Conservation (phyloP, 345 rosid genomes). For the Syzygium aqueum region DNA sequence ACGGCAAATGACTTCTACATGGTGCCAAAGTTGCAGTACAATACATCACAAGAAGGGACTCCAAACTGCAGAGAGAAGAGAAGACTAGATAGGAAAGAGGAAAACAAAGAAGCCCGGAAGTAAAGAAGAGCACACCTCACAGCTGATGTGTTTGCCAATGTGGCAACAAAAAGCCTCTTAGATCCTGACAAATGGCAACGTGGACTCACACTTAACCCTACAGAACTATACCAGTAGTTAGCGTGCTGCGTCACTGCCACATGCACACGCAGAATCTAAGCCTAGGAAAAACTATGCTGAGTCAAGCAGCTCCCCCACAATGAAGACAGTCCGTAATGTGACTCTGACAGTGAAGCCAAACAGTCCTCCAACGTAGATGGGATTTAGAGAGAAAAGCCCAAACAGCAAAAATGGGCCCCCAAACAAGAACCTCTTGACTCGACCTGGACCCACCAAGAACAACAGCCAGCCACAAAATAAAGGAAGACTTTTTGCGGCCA, state of each 20-base stretch:
- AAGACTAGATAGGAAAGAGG: not conserved
- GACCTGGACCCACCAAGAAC: slow-evolving; percentile 15
- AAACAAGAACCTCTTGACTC: not conserved
- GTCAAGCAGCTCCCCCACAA: not conserved
- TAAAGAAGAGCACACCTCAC: not conserved
- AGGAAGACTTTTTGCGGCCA: slow-evolving; percentile 27
- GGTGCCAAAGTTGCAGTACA: not conserved
- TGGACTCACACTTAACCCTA: not conserved
- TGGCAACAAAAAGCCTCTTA: not conserved
- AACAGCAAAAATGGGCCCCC: slow-evolving; percentile 11
- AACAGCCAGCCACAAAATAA: slow-evolving; percentile 52
- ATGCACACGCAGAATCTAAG: not conserved
- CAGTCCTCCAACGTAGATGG: not conserved
- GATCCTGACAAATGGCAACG: not conserved
- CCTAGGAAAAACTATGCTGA: not conserved
- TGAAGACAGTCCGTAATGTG: not conserved
- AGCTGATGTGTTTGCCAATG: not conserved
- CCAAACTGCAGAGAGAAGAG: not conserved
- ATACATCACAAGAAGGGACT: not conserved
- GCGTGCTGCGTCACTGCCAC: not conserved
- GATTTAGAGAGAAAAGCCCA: not conserved
- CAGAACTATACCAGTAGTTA: not conserved
- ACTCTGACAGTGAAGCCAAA: not conserved
- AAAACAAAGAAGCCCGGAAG: not conserved
- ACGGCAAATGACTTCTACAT: not conserved